phyloP scores from a whole-genome alignment of 345 rosid species.

The Psidium friedrichsthalianum region DNA sequence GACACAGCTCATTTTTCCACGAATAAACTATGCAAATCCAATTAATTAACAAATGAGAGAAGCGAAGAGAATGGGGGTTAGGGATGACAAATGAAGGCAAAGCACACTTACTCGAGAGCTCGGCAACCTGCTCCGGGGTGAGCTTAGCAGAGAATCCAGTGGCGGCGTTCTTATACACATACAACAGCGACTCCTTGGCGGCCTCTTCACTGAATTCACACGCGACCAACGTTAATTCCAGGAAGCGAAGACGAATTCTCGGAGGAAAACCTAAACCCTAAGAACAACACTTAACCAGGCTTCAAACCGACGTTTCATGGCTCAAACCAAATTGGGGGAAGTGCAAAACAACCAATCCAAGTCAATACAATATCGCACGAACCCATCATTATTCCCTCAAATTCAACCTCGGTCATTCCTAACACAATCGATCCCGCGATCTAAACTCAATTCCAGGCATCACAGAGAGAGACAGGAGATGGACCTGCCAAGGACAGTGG shows the following conservation, averaged over 20 bases:
- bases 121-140: conserved; percentile 61
- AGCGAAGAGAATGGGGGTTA: neutral
- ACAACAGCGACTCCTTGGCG: conserved; percentile 67
- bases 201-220: conserved; percentile 45
- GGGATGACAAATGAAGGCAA: neutral
- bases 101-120: conserved; percentile 44
- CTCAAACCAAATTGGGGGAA: neutral
- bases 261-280: neutral
- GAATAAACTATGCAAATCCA: neutral
- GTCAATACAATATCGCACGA: neutral
- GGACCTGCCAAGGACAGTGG: conserved; percentile 73
- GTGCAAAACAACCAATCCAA: neutral
- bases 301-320: neutral
- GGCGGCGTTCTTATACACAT: conserved; percentile 74
- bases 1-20: neutral
- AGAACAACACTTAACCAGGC: neutral
- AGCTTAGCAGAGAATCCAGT: conserved; percentile 89
- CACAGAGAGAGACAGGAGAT: neutral
- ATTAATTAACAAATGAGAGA: neutral
- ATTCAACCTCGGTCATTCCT: neutral
- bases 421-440: neutral
- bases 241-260: neutral
- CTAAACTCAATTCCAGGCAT: neutral
- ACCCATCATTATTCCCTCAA: neutral
- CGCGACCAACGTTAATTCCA: neutral